Evolutionary conservation across 2,329 filamentous ascomycete genomes (phyloP), one percentile per base, ranked within the genome.

Genomic region (Meredithiella fracta): DNA sequence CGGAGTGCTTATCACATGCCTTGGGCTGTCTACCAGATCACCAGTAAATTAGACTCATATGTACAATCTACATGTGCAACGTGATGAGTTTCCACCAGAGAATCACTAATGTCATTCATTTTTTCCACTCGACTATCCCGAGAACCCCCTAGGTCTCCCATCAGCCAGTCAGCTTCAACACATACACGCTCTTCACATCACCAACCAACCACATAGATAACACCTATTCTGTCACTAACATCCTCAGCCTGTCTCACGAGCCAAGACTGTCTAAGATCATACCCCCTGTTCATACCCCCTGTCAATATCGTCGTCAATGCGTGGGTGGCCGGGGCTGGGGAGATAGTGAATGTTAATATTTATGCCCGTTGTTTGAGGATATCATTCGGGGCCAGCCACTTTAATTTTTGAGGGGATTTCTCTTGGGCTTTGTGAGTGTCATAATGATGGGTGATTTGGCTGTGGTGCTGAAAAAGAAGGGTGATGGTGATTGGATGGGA

Each of bases 371-470:
- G 22, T 53, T 50, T 54, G 29, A 54, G 56, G 42, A 37, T 57
- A 57, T 57, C 56, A 57, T 54, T 26, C 17, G 14, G 14, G 14
- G 51, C 51, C 56, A 54, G 56, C 56, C 56, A 50, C 56, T 57
- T 51, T 57, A 8, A 54, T 54, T 54, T 54, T 11, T 23, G 11
- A 34, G 20, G 3, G 2, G 23, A 15, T 6, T n/a, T 49, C 25
- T 26, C 44, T 49, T n/a, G 15, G 11, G n/a, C 5, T 29, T 49
- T 22, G 3, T 49, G 3, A 22, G 20, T 49, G n/a, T 49, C 44
- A 22, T 8, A 25, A 22, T 8, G 14, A 2, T 25, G 11, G 23
- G 22, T 26, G 11, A 14, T 9, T 17, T 49, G 40, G 40, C 17
- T 44, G 40, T 44, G 40, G 11, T 34, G 29, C 11, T 34, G 29